phyloP scores from a whole-genome alignment of 148 eudicot species.

The Rhododendron molle region DNA sequence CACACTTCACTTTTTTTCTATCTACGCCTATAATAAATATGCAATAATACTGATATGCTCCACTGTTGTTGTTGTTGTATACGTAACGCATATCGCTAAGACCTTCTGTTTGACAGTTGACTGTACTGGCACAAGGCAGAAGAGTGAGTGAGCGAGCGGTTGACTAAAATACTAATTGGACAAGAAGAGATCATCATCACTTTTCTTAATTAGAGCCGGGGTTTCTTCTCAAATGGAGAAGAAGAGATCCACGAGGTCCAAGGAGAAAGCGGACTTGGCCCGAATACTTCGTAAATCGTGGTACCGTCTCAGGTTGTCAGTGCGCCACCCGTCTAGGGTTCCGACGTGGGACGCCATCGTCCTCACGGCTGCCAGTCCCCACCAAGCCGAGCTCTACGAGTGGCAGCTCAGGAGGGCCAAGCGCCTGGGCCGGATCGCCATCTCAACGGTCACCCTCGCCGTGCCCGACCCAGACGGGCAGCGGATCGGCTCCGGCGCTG shows the following conservation, averaged over 20 bases:
- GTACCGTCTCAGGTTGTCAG: conserved; percentile 76
- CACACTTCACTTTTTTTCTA: too few species aligned
- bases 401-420: conserved; percentile 89
- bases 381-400: conserved; percentile 75
- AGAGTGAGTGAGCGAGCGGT: background rate
- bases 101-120: background rate
- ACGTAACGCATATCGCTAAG: background rate
- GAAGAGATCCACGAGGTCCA: conserved; percentile 8
- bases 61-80: too few species aligned
- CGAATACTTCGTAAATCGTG: conserved; percentile 61
- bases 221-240: conserved; percentile 13
- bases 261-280: conserved; percentile 41
- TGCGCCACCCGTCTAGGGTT: conserved; percentile 73
- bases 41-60: background rate
- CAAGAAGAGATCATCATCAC: background rate
- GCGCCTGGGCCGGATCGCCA: conserved; percentile 76
- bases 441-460: conserved; percentile 67
- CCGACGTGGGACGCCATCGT: conserved; percentile 97
- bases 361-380: conserved; percentile 88
- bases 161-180: background rate
- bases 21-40: background rate
- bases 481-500: conserved; percentile 96
- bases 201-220: background rate
- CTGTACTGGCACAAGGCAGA: background rate
- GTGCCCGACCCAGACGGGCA: conserved; percentile 86